Conservation (phyloP, 116 monocot species). For the Iris pallida region DNA sequence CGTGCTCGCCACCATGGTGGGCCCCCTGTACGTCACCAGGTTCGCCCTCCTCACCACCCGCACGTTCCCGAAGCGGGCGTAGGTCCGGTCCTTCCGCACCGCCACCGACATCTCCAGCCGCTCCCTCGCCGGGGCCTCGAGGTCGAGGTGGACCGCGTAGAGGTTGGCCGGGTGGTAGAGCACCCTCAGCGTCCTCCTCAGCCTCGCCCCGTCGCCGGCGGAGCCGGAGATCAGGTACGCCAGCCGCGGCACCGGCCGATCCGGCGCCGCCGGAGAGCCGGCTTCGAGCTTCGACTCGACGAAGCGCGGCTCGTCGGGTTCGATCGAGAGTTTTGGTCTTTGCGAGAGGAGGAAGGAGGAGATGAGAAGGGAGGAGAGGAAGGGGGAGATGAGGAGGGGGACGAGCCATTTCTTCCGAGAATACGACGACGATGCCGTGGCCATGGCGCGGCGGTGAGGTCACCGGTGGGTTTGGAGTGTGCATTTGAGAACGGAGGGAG, state of each 20-base stretch:
- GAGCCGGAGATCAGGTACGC: slow-evolving; percentile 57
- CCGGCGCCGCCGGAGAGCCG: background rate
- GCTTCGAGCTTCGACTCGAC: slow-evolving; percentile 29
- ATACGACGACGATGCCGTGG: slow-evolving; percentile 8
- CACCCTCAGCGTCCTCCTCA: slow-evolving; percentile 32
- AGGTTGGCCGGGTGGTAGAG: slow-evolving; percentile 40
- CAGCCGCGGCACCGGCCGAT: slow-evolving; percentile 23
- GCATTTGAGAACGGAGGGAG: background rate
- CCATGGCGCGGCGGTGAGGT: background rate
- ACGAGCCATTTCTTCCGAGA: slow-evolving; percentile 12
- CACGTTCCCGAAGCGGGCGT: slow-evolving; percentile 30
- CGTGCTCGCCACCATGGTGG: slow-evolving; percentile 53
- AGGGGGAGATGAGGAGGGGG: slow-evolving; percentile 27
- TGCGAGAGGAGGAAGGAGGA: slow-evolving; percentile 14
- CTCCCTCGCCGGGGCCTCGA: slow-evolving; percentile 36
- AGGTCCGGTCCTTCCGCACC: slow-evolving; percentile 23
- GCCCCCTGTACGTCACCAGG: slow-evolving; percentile 48
- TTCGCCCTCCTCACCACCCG: slow-evolving; percentile 38
- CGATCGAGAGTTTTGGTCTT: slow-evolving; percentile 4
- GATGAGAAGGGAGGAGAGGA: slow-evolving; percentile 34
- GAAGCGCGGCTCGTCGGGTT: slow-evolving; percentile 2
- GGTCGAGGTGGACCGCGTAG: slow-evolving; percentile 47
- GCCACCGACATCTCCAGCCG: slow-evolving; percentile 27
- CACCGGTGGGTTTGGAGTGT: background rate
- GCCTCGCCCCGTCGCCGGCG: slow-evolving; percentile 29